Percentiles rank a stretch among this genome's conserved stretches.
phyloP scores from a whole-genome alignment of 148 eudicot species.

The Arctostaphylos glauca region DNA sequence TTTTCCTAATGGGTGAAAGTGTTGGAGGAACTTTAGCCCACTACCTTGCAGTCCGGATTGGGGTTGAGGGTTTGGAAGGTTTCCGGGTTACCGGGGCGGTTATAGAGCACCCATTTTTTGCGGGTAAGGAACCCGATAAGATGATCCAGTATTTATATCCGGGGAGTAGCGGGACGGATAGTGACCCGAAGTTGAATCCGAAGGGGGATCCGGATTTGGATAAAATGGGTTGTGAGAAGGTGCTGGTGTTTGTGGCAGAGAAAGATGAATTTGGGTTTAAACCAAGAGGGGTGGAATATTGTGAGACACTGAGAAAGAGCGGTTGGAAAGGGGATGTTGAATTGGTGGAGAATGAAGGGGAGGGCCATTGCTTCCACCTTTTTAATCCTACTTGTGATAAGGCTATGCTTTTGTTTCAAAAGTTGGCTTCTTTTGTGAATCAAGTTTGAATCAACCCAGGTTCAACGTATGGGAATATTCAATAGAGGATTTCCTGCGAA shows the following conservation, averaged over 20 bases:
- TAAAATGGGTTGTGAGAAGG: conserved; percentile 24
- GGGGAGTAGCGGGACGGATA: conserved; percentile 15
- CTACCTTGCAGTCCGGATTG: not conserved
- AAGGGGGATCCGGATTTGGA: conserved; percentile 29
- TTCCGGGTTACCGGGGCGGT: not conserved
- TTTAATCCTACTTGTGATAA: not conserved
- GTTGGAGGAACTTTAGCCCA: conserved; percentile 40
- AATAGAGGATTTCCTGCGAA: no score
- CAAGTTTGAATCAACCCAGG: not conserved
- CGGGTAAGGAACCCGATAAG: conserved; percentile 18
- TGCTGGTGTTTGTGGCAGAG: conserved; percentile 38
- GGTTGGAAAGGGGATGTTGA: conserved; percentile 41
- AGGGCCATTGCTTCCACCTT: conserved; percentile 38
- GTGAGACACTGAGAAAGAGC: conserved; percentile 28
- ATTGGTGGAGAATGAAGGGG: conserved; percentile 38
- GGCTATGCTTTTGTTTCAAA: conserved; percentile 15
- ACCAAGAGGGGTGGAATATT: conserved; percentile 29
- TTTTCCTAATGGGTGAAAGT: conserved; percentile 40
- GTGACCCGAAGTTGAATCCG: conserved; percentile 43
- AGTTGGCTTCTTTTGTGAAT: conserved; percentile 18
- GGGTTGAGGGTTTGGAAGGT: no score
- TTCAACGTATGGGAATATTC: no score
- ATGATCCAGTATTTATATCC: conserved; percentile 32
- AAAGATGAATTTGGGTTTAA: conserved; percentile 27
- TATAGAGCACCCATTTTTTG: conserved; percentile 37